Conservation (phyloP, 495 filamentous ascomycete genomes). For the Neurospora africana region DNA sequence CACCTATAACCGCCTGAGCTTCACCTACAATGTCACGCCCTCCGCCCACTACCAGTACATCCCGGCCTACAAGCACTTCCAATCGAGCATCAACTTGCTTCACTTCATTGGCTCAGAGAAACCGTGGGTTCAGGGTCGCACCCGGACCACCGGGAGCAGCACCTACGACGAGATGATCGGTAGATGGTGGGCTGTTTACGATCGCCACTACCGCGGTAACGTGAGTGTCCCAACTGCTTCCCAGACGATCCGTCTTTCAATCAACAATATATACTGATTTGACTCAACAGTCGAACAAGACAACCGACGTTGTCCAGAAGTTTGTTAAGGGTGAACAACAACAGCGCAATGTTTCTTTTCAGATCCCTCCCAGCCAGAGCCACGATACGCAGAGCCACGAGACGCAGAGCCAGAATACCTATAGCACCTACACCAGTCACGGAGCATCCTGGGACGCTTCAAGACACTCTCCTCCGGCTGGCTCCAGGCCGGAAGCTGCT, state of each 20-base stretch:
- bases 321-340: constrained; percentile 45
- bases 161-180: constrained; percentile 72
- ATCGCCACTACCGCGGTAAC: constrained; percentile 60
- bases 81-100: constrained; percentile 72
- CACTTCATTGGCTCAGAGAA: constrained; percentile 92
- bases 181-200: constrained; percentile 88
- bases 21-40: constrained; percentile 93
- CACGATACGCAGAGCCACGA: constrained; percentile 16
- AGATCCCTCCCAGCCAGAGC: constrained; percentile 13
- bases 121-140: constrained; percentile 70
- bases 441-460: not conserved
- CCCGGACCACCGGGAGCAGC: constrained; percentile 39
- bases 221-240: constrained; percentile 21
- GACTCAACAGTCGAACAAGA: not conserved
- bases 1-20: constrained; percentile 76
- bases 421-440: not conserved
- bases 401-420: constrained; percentile 3
- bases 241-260: not conserved
- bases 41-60: constrained; percentile 91
- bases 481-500: constrained; percentile 66
- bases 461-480: constrained; percentile 62
- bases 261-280: constrained; percentile 9
- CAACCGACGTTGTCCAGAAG: constrained; percentile 37
- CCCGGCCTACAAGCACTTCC: constrained; percentile 87
- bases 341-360: constrained; percentile 6